phyloP scores from a whole-genome alignment of 163 green algal species.

The Scenedesmus sp. region DNA sequence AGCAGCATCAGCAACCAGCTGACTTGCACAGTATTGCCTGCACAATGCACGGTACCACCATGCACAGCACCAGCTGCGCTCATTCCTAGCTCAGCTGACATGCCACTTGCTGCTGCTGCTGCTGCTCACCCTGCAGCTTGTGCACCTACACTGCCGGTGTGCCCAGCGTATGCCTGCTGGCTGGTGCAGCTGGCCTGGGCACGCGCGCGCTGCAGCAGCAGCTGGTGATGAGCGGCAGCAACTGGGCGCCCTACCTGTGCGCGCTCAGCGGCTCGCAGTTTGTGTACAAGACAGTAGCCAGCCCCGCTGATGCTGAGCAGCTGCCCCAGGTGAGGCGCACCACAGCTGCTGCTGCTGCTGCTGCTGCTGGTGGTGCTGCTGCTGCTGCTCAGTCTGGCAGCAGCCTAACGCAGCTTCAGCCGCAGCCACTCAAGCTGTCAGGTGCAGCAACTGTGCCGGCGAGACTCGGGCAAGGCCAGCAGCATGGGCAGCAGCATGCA shows the following conservation, averaged over 20 bases:
- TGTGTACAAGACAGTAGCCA: conserved; percentile 10
- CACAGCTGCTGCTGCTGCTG: not conserved
- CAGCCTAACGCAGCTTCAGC: not conserved
- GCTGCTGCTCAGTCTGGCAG: not conserved
- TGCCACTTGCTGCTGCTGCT: not conserved
- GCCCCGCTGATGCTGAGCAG: not conserved
- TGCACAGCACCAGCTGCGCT: not conserved
- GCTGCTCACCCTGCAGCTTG: not conserved
- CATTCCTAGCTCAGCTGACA: too few species aligned
- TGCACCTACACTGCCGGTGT: conserved; percentile 11
- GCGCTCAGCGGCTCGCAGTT: not conserved
- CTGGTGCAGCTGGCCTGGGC: conserved; percentile 5
- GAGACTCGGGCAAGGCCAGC: not conserved
- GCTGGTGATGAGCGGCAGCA: not conserved
- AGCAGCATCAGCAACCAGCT: too few species aligned
- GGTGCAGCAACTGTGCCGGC: too few species aligned
- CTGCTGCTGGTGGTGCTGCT: not conserved
- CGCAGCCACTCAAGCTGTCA: too few species aligned
- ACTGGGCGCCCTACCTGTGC: conserved; percentile 3
- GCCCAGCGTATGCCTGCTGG: conserved; percentile 19
- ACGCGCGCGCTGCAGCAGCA: conserved; percentile 3
- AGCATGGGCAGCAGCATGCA: not conserved
- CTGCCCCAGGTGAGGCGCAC: conserved; percentile 26
- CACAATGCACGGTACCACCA: too few species aligned
- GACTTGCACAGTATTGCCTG: not conserved